Evolutionary conservation across 2,329 filamentous ascomycete species (phyloP).

Genomic region (Fusarium sp.): DNA sequence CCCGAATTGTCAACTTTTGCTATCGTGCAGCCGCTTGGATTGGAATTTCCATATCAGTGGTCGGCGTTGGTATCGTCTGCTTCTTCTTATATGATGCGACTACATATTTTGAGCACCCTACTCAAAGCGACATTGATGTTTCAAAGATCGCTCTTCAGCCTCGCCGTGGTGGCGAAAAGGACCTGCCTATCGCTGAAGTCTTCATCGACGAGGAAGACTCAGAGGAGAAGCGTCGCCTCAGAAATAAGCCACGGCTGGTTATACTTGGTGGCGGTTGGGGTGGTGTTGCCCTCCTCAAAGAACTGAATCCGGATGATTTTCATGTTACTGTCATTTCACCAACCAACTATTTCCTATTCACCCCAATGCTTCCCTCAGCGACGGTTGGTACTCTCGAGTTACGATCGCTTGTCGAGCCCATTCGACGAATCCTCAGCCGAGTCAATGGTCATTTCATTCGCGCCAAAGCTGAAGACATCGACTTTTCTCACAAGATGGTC

Average conservation of each 20-base stretch:
- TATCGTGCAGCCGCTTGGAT: constrained; percentile 70
- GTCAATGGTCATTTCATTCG: constrained; percentile 90
- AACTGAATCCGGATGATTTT: constrained; percentile 88
- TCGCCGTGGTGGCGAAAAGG: constrained; percentile 87
- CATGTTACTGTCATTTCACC: constrained; percentile 96
- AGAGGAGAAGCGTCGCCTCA: constrained; percentile 72
- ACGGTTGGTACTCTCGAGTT: constrained; percentile 95
- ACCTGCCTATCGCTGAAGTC: constrained; percentile 88
- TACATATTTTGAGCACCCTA: constrained; percentile 81
- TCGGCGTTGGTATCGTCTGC: constrained; percentile 73
- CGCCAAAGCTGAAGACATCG: constrained; percentile 85
- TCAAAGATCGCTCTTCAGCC: constrained; percentile 84
- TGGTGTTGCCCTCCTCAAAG: constrained; percentile 89
- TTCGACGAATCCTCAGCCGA: constrained; percentile 80
- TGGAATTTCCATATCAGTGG: constrained; percentile 77
- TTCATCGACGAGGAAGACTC: constrained; percentile 90
- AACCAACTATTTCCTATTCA: constrained; percentile 97
- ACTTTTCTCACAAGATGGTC: constrained; percentile 90
- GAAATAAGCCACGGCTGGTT: constrained; percentile 91
- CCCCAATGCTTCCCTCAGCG: constrained; percentile 95
- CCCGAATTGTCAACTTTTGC: constrained; percentile 63
- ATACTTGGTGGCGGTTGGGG: constrained; percentile 96
- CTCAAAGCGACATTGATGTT: constrained; percentile 78
- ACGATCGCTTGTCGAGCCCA: constrained; percentile 90
- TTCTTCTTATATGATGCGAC: constrained; percentile 96